phyloP scores from a whole-genome alignment of 1,139 yeast species.

The Geotrichum europaeum region DNA sequence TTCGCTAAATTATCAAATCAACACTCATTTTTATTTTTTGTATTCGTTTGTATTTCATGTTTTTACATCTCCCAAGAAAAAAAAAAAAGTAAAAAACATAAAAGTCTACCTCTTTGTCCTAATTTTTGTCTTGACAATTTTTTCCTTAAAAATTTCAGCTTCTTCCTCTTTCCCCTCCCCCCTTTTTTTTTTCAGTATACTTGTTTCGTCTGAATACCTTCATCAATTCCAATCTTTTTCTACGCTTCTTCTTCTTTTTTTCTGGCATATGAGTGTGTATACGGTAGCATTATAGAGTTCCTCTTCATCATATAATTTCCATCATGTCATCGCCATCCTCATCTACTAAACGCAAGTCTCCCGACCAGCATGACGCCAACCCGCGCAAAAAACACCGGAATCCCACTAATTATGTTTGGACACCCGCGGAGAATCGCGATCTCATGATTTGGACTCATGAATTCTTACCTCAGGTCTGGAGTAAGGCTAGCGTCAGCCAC shows the following conservation, averaged over 20 bases:
- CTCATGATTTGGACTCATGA: slow-evolving; percentile 11
- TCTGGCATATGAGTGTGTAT: not conserved
- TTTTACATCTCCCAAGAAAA: not conserved
- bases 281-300: not conserved
- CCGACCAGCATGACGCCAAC: not conserved
- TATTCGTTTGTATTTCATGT: not conserved
- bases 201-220: not conserved
- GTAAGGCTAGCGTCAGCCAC: slow-evolving; percentile 13
- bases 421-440: slow-evolving; percentile 7
- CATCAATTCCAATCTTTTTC: not conserved
- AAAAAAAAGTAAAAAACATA: not conserved
- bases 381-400: slow-evolving; percentile 7
- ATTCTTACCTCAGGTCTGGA: slow-evolving; percentile 15
- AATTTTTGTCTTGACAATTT: not conserved
- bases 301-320: not conserved
- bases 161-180: not conserved
- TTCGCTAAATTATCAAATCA: not conserved
- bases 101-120: not conserved
- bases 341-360: not conserved
- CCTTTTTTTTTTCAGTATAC: not conserved
- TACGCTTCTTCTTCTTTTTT: not conserved
- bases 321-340: not conserved
- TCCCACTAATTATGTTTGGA: slow-evolving; percentile 16
- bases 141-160: not conserved
- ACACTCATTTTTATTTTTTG: not conserved